These are phyloP conservation scores for Umbilicaria muhlenbergii DNA, from an alignment of 495 filamentous ascomycete genomes.

Conservation along the genomic window DNA sequence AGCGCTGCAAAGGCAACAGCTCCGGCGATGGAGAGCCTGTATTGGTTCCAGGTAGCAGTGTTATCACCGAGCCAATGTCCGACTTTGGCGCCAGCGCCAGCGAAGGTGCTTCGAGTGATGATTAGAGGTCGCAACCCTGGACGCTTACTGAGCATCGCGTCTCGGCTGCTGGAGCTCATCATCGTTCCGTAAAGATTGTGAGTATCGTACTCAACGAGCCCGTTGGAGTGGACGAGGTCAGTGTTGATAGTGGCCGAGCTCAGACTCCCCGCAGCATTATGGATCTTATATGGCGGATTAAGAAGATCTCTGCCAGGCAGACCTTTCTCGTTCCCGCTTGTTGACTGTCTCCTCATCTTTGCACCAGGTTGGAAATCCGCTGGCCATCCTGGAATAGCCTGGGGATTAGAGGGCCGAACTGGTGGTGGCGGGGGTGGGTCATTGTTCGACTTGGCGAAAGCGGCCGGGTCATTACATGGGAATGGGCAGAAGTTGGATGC, in stretches of 20 bases:
- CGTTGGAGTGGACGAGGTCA: slow-evolving; percentile 57
- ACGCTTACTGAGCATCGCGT: slow-evolving; percentile 54
- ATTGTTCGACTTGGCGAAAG: slow-evolving; percentile 31
- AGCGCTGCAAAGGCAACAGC: slow-evolving; percentile 62
- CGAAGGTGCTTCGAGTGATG: slow-evolving; percentile 75
- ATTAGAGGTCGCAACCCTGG: slow-evolving; percentile 54
- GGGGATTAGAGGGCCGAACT: slow-evolving; percentile 40
- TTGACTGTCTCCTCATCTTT: slow-evolving; percentile 4
- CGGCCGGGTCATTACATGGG: slow-evolving; percentile 51
- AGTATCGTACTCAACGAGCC: slow-evolving; percentile 58
- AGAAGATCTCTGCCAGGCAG: slow-evolving; percentile 51
- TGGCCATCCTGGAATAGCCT: slow-evolving; percentile 55
- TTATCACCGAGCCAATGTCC: slow-evolving; percentile 91
- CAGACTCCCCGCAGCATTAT: slow-evolving; percentile 53
- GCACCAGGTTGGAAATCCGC: slow-evolving; percentile 48
- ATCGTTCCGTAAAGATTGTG: slow-evolving; percentile 82
- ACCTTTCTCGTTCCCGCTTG: slow-evolving; percentile 26
- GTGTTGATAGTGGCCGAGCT: slow-evolving; percentile 63
- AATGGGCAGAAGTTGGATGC: slow-evolving; percentile 57
- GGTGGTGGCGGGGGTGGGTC: slow-evolving; percentile 52
- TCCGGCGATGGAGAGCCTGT: slow-evolving; percentile 49
- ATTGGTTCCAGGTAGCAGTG: slow-evolving; percentile 53
- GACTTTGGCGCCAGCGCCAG: slow-evolving; percentile 60
- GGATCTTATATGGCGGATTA: slow-evolving; percentile 57
- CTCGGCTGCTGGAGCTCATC: slow-evolving; percentile 56